phyloP scores from a whole-genome alignment of 331 rosid genomes.

The Quercus phellos region DNA sequence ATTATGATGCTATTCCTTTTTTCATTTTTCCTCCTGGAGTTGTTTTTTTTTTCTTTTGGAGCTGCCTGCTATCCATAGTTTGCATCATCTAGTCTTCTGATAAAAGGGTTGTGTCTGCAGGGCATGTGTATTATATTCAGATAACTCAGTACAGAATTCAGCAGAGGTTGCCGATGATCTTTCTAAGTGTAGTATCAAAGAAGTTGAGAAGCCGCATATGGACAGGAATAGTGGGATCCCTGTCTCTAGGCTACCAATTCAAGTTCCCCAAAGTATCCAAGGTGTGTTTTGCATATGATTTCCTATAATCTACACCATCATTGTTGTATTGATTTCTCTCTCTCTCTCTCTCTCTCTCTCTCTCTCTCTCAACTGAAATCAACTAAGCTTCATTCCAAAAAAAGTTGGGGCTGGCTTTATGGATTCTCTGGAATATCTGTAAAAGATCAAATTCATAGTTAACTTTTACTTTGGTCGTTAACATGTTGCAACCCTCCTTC shows the following conservation, averaged over 20 bases:
- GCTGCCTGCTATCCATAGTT: slow-evolving; percentile 4
- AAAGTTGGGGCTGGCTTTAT: neutral
- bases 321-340: neutral
- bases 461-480: neutral
- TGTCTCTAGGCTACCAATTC: slow-evolving; percentile 58
- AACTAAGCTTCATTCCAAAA: neutral
- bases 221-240: slow-evolving; percentile 64
- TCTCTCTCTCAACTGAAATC: neutral
- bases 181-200: slow-evolving; percentile 81
- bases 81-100: slow-evolving; percentile 14
- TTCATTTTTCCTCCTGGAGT: neutral
- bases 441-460: neutral
- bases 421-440: neutral
- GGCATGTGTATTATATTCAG: slow-evolving; percentile 71
- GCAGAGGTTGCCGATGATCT: slow-evolving; percentile 73
- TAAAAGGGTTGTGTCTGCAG: slow-evolving; percentile 44
- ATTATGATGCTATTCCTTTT: neutral
- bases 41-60: neutral
- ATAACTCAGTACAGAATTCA: slow-evolving; percentile 46
- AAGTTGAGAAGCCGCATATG: slow-evolving; percentile 57
- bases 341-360: neutral
- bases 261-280: slow-evolving; percentile 77
- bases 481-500: neutral
- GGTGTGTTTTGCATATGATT: slow-evolving; percentile 33
- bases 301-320: neutral